A percentile compares a stretch with the other conserved stretches of the same genome.
Conservation (phyloP, 805 yeast genomes). For the Ascoidea rubescens region DNA sequence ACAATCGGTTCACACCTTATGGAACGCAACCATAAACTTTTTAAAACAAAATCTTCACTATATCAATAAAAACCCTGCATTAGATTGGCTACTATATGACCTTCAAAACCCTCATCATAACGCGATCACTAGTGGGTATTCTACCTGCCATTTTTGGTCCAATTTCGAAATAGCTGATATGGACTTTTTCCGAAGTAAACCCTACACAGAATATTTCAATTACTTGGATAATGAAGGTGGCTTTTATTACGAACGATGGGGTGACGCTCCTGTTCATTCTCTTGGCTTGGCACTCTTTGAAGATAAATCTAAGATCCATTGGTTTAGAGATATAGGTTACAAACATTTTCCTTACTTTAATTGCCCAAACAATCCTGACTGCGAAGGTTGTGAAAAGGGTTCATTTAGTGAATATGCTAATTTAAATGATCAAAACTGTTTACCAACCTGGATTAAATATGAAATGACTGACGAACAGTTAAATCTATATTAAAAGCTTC, state of each 20-base stretch:
- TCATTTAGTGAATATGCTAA: constrained; percentile 36
- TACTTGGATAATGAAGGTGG: constrained; percentile 59
- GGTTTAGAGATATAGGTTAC: constrained; percentile 82
- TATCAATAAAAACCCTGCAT: constrained; percentile 43
- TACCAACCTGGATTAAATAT: constrained; percentile 51
- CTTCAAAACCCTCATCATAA: constrained; percentile 33
- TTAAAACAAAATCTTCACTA: constrained; percentile 42
- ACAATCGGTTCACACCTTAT: constrained; percentile 43
- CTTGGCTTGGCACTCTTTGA: constrained; percentile 62
- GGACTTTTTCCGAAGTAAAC: constrained; percentile 63
- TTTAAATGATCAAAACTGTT: constrained; percentile 58
- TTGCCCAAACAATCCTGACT: constrained; percentile 51
- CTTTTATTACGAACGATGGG: constrained; percentile 86
- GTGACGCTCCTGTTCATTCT: constrained; percentile 85
- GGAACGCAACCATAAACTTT: constrained; percentile 58
- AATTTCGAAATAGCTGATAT: constrained; percentile 77
- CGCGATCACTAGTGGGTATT: constrained; percentile 29
- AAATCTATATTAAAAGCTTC: background rate
- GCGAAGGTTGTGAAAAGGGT: constrained; percentile 37
- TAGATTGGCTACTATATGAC: constrained; percentile 49
- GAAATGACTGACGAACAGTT: constrained; percentile 19
- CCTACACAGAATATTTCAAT: constrained; percentile 52
- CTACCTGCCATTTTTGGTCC: constrained; percentile 79
- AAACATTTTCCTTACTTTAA: constrained; percentile 60
- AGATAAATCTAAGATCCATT: constrained; percentile 55